Evolutionary conservation across 306 rosid species (phyloP).

Genomic region (Potentilla sterilis): DNA sequence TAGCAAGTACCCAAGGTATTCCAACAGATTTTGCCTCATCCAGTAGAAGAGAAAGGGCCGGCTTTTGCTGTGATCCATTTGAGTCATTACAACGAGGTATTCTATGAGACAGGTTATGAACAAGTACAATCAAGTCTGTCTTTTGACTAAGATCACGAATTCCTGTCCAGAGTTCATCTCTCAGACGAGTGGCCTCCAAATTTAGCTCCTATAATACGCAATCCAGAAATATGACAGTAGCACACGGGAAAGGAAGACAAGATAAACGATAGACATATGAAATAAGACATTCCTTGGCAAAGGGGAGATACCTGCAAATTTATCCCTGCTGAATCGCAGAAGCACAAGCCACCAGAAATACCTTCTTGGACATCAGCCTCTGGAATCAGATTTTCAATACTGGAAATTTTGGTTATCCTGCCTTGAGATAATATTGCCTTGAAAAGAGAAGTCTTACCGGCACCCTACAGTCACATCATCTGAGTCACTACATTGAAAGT

Average conservation of each 20-base stretch:
- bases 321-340: conserved; percentile 74
- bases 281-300: not conserved
- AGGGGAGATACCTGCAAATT: conserved; percentile 69
- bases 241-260: not conserved
- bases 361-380: conserved; percentile 66
- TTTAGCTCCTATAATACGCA: conserved; percentile 60
- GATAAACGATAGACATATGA: not conserved
- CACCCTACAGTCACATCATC: conserved; percentile 58
- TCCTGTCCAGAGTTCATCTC: conserved; percentile 85
- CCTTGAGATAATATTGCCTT: conserved; percentile 75
- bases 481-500: conserved; percentile 7
- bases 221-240: conserved; percentile 4
- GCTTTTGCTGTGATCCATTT: conserved; percentile 55
- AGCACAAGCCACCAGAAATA: conserved; percentile 74
- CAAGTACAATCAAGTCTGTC: conserved; percentile 85
- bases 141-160: conserved; percentile 77
- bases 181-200: conserved; percentile 61
- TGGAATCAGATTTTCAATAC: conserved; percentile 54
- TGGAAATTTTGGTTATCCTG: conserved; percentile 42
- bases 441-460: conserved; percentile 90
- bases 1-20: conserved; percentile 95
- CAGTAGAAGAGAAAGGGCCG: conserved; percentile 75
- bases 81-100: conserved; percentile 68
- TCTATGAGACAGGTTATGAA: conserved; percentile 88
- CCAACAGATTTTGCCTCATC: conserved; percentile 97